Conservation (phyloP, 805 yeast genomes). For the Yarrowia sp. region DNA sequence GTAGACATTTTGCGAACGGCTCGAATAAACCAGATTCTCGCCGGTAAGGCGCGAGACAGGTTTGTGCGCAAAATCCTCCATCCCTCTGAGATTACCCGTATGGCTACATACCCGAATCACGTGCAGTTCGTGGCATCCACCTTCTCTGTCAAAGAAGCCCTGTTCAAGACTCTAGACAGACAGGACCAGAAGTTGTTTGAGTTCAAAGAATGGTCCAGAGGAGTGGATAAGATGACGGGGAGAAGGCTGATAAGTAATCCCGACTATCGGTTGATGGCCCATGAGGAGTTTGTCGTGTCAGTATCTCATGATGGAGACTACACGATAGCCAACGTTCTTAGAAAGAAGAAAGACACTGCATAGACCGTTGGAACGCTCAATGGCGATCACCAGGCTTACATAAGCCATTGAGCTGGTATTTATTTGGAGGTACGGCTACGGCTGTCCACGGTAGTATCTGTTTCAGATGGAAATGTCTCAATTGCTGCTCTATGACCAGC, state of each 20-base stretch:
- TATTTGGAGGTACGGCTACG: no score
- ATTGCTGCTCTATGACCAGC: neutral
- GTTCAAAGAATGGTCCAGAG: slow-evolving; percentile 65
- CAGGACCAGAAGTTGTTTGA: slow-evolving; percentile 58
- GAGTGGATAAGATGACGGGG: slow-evolving; percentile 45
- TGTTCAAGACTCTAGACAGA: slow-evolving; percentile 62
- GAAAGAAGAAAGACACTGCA: neutral
- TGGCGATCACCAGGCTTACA: no score
- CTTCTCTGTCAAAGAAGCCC: slow-evolving; percentile 78
- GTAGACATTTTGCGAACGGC: slow-evolving; percentile 33
- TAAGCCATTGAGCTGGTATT: no score
- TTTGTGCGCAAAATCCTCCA: slow-evolving; percentile 61
- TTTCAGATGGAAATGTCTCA: slow-evolving; percentile 1
- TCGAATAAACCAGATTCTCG: slow-evolving; percentile 21
- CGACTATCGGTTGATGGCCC: slow-evolving; percentile 42
- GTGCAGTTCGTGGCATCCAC: slow-evolving; percentile 54
- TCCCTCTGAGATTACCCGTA: slow-evolving; percentile 43
- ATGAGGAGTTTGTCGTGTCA: slow-evolving; percentile 60
- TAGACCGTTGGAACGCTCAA: no score
- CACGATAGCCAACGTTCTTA: slow-evolving; percentile 60
- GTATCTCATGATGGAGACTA: slow-evolving; percentile 69
- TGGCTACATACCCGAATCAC: slow-evolving; percentile 41
- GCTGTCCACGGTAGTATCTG: no score
- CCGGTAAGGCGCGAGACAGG: slow-evolving; percentile 42
- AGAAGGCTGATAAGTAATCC: slow-evolving; percentile 40